These are phyloP conservation scores for Aspergillus fumigatiaffinis DNA, from an alignment of 2,329 filamentous ascomycete species.

Conservation along the genomic window DNA sequence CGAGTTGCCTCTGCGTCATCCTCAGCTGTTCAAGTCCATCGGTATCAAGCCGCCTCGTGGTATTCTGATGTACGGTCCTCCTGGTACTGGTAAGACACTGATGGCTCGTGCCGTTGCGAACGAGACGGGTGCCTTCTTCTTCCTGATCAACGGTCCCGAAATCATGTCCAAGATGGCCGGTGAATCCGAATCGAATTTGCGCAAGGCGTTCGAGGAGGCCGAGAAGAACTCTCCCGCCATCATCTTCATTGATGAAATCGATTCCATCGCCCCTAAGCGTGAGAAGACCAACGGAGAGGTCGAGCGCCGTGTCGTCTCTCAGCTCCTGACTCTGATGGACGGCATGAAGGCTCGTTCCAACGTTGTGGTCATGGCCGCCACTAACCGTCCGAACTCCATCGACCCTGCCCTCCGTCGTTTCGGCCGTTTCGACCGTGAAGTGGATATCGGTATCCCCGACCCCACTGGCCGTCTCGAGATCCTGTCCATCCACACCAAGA, in stretches of 20 bases:
- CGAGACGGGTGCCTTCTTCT: slow-evolving; percentile 98
- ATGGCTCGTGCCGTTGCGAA: slow-evolving; percentile 99
- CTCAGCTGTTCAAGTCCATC: slow-evolving; percentile 99
- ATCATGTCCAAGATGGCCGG: slow-evolving; percentile 99
- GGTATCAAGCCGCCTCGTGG: slow-evolving; percentile 99
- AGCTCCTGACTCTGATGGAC: slow-evolving; percentile 96
- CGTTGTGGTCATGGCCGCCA: slow-evolving; percentile 98
- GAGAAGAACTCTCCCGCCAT: slow-evolving; percentile 99
- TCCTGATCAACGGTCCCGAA: slow-evolving; percentile 97
- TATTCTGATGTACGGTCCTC: slow-evolving; percentile 93
- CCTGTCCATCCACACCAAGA: slow-evolving; percentile 99
- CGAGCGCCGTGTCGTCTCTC: slow-evolving; percentile 95
- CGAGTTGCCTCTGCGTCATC: slow-evolving; percentile 91
- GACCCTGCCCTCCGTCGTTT: slow-evolving; percentile 96
- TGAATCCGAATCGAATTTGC: slow-evolving; percentile 96
- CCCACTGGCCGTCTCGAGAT: slow-evolving; percentile 98
- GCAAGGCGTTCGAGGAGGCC: slow-evolving; percentile 99
- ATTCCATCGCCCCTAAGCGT: slow-evolving; percentile 98
- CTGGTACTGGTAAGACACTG: slow-evolving; percentile 98
- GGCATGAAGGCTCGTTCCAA: slow-evolving; percentile 99
- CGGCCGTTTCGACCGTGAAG: slow-evolving; percentile 97
- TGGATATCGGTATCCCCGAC: slow-evolving; percentile 97
- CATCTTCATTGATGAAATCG: slow-evolving; percentile 99
- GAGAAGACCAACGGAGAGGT: slow-evolving; percentile 99
- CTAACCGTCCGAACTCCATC: slow-evolving; percentile 97